Conservation (phyloP, 2,329 filamentous ascomycete genomes). For the Fusarium sp. region DNA sequence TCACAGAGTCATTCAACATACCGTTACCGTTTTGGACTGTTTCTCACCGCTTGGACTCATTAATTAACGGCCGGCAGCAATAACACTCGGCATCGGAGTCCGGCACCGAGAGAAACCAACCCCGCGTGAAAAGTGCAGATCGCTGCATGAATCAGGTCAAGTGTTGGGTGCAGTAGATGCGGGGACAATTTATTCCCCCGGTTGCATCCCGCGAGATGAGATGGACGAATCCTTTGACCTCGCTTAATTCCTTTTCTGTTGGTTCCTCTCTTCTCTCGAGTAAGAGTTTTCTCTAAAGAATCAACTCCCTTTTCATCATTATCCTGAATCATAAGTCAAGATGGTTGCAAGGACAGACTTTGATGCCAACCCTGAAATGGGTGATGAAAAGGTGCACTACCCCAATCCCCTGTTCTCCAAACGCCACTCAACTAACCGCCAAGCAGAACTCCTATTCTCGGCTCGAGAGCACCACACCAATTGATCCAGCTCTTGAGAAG, state of each 20-base stretch:
- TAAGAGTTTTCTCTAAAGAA: background rate
- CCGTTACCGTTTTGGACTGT: too few species aligned
- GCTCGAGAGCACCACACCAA: constrained; percentile 1
- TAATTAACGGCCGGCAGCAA: background rate
- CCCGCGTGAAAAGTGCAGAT: constrained; percentile 17
- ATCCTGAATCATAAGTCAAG: background rate
- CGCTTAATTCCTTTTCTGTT: constrained; percentile 5
- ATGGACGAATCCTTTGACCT: constrained; percentile 16
- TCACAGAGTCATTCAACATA: background rate
- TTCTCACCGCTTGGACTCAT: background rate
- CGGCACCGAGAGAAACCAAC: constrained; percentile 5
- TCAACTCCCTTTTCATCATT: background rate
- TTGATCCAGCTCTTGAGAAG: constrained; percentile 23
- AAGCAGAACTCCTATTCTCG: constrained; percentile 21
- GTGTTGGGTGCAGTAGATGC: constrained; percentile 14
- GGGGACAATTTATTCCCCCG: constrained; percentile 17
- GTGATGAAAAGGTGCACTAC: constrained; percentile 26
- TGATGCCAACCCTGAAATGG: constrained; percentile 7
- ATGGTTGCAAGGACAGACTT: constrained; percentile 20
- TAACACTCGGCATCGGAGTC: constrained; percentile 11
- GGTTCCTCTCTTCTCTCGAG: background rate
- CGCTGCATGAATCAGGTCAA: background rate
- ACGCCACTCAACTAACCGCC: background rate
- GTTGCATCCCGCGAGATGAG: constrained; percentile 8
- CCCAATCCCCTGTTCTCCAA: background rate